These are phyloP conservation scores for Hymenoscyphus albidus DNA, from an alignment of 2,329 filamentous ascomycete species.

Conservation along the genomic window DNA sequence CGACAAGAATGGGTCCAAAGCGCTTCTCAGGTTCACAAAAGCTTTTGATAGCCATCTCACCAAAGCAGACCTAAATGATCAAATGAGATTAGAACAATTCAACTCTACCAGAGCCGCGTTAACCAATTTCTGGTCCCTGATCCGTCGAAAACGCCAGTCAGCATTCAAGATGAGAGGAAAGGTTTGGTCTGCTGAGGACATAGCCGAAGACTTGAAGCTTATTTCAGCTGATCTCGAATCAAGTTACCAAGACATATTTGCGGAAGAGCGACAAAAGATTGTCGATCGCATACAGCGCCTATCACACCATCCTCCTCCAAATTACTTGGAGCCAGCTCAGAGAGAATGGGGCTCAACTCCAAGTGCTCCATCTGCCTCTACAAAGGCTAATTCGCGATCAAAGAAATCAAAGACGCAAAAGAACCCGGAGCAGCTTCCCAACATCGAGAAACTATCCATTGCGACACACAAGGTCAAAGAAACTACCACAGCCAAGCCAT, in stretches of 20 bases:
- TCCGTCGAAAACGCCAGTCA: conserved; percentile 7
- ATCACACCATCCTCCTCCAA: background rate
- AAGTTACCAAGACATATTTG: background rate
- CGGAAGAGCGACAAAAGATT: conserved; percentile 5
- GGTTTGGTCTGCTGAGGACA: conserved; percentile 7
- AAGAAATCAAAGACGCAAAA: background rate
- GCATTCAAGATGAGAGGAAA: conserved; percentile 3
- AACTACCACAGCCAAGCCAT: background rate
- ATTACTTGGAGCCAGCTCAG: background rate
- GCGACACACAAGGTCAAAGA: background rate
- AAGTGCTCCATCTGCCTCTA: background rate
- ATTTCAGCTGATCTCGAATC: conserved; percentile 8
- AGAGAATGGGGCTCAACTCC: conserved; percentile 6
- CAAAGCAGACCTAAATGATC: background rate
- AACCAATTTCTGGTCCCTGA: background rate
- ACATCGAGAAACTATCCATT: background rate
- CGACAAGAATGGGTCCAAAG: conserved; percentile 6
- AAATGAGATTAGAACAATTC: conserved; percentile 8
- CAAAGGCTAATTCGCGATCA: background rate
- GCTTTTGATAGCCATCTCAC: conserved; percentile 10
- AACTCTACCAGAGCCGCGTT: background rate
- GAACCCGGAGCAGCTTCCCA: background rate
- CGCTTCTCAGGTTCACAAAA: conserved; percentile 4
- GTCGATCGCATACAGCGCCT: conserved; percentile 3
- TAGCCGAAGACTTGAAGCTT: conserved; percentile 6